These are phyloP conservation scores for Thermochaetoides dissita DNA, from an alignment of 2,329 filamentous ascomycete genomes.

Conservation along the genomic window DNA sequence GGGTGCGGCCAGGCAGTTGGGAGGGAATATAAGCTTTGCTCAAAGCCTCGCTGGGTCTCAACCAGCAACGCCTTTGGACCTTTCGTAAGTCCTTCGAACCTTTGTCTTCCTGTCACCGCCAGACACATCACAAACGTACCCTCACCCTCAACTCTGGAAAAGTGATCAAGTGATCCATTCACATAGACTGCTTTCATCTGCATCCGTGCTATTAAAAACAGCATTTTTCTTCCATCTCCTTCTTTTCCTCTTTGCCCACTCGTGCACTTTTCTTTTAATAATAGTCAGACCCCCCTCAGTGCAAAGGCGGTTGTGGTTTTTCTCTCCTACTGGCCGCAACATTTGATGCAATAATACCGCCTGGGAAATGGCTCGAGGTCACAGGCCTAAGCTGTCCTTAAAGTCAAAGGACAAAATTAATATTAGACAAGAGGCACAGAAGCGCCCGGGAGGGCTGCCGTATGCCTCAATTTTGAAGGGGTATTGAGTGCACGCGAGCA, in stretches of 20 bases:
- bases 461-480: slow-evolving; percentile 13
- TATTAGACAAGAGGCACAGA: slow-evolving; percentile 1
- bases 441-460: slow-evolving; percentile 5
- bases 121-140: too few relatives aligned
- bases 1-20: slow-evolving; percentile 35
- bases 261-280: background rate
- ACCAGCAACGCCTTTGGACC: slow-evolving; percentile 46
- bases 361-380: slow-evolving; percentile 1
- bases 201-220: too few relatives aligned
- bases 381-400: slow-evolving; percentile 1
- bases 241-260: background rate
- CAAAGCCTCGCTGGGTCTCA: slow-evolving; percentile 52
- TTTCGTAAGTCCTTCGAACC: slow-evolving; percentile 40
- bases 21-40: slow-evolving; percentile 50
- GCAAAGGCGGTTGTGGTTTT: background rate
- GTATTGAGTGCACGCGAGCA: slow-evolving; percentile 3
- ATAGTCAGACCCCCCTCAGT: background rate
- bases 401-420: slow-evolving; percentile 1
- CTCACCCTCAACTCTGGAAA: too few relatives aligned
- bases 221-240: background rate
- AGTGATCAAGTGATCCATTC: too few relatives aligned
- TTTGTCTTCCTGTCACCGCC: too few relatives aligned
- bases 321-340: background rate
- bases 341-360: too few relatives aligned
- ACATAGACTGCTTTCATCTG: too few relatives aligned